phyloP scores from a whole-genome alignment of 129 eudicot genomes.

The Apium graveolens region DNA sequence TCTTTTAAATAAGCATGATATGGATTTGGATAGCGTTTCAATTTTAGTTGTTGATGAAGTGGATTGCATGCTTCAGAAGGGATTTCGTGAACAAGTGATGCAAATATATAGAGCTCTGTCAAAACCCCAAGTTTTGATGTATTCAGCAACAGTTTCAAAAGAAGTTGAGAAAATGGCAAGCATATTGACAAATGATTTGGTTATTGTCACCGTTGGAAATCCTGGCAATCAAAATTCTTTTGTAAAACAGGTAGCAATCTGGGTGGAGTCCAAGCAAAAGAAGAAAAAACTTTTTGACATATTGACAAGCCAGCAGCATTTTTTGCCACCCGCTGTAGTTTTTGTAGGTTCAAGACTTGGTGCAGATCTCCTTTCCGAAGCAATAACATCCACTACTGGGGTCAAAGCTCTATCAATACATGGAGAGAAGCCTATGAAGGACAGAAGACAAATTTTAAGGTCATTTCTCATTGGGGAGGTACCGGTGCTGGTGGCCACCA shows the following conservation, averaged over 20 bases:
- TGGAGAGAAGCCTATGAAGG: constrained; percentile 89
- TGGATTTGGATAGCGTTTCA: constrained; percentile 52
- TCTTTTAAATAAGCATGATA: constrained; percentile 68
- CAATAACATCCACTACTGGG: constrained; percentile 62
- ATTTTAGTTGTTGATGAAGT: constrained; percentile 85
- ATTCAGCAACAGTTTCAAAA: constrained; percentile 70
- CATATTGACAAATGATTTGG: constrained; percentile 43
- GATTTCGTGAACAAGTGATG: constrained; percentile 85
- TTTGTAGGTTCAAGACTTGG: constrained; percentile 89
- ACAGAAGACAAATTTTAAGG: constrained; percentile 60
- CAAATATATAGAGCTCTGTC: constrained; percentile 74
- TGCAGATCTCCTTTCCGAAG: constrained; percentile 87
- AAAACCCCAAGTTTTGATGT: constrained; percentile 68
- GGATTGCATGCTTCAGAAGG: constrained; percentile 82
- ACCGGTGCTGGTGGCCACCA: constrained; percentile 77
- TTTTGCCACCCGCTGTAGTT: constrained; percentile 83
- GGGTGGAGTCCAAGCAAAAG: constrained; percentile 86
- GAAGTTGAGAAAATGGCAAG: constrained; percentile 74
- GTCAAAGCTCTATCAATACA: constrained; percentile 71
- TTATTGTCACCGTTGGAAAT: constrained; percentile 53
- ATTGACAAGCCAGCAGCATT: constrained; percentile 69
- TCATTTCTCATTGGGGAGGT: constrained; percentile 72
- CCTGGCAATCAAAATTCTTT: constrained; percentile 51
- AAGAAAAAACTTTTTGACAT: constrained; percentile 89
- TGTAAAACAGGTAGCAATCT: constrained; percentile 77